These are phyloP conservation scores for Boletus pseudo-olivaceus DNA, from an alignment of 768 basidiomycete genomes.

Conservation along the genomic window DNA sequence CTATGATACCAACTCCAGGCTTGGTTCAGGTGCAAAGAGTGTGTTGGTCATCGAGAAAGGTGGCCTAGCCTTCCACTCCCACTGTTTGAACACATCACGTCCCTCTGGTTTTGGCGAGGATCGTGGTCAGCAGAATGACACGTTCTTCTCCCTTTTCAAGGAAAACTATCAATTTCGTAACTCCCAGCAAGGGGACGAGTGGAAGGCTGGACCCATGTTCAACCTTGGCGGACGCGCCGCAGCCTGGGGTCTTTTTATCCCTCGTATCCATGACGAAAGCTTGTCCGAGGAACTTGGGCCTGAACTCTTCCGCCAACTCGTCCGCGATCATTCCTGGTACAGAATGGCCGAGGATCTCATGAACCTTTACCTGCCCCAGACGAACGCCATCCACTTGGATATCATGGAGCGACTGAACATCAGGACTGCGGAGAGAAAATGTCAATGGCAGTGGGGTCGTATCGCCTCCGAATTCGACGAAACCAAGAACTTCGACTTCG, in stretches of 20 bases:
- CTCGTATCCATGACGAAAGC: not conserved
- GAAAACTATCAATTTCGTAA: not conserved
- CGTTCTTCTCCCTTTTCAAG: not conserved
- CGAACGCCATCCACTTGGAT: not conserved
- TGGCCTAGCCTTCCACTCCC: not conserved
- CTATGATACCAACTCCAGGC: not conserved
- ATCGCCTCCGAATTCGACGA: not conserved
- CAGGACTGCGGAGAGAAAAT: not conserved
- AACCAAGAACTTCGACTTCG: not conserved
- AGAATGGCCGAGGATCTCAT: not conserved
- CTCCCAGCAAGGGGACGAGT: not conserved
- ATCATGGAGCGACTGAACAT: not conserved
- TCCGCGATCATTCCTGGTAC: not conserved
- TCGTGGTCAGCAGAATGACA: not conserved
- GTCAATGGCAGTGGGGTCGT: not conserved
- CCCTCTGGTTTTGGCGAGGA: not conserved
- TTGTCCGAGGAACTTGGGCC: not conserved
- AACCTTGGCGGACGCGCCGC: not conserved
- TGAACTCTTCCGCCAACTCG: not conserved
- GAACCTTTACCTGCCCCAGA: not conserved
- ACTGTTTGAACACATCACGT: not conserved
- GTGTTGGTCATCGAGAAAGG: not conserved
- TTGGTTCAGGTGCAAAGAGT: not conserved
- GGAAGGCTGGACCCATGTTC: not conserved
- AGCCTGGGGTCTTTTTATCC: not conserved